Base-by-base conservation (phyloP, 2,329 filamentous ascomycete species). In the Tothia fuscella region DNA sequence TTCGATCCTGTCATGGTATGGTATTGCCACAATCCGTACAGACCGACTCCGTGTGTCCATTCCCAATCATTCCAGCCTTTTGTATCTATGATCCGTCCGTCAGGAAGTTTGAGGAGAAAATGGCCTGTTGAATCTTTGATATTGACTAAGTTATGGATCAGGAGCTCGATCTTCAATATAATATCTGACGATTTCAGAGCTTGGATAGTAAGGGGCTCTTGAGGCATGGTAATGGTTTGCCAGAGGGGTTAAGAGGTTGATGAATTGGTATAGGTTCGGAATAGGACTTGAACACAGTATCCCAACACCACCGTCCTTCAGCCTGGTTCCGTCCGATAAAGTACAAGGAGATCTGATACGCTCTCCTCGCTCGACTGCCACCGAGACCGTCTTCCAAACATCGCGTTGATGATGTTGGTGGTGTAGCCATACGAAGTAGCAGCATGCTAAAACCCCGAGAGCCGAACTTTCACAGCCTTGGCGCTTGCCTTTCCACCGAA, bases 11-110 rank as follows among this genome's bases (percentile, higher is more conserved):
- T 85, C 49, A 87, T 62, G 44, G 76, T 74, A 61, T 87, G 81
- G 66, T 88, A 88, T 56, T 86, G 80, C 76, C 80, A 88, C 42
- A 89, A 73, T 21, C 83, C 82, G 59, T 87, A 86, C 16, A 88
- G 73, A 4, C 43, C 82, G 52, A 87, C 75, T 32, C 82, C 82
- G 57, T 87, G 82, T 1, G 81, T 86, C 80, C 80, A 85, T 62
- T 87, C 82, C 82, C 82, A 88, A 54, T 79, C 79, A 48, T 81
- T 72, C 83, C 82, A 89, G 44, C 81, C 82, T 60, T 89, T 89
- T 44, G 83, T 87, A 59, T 88, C 82, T 54, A 89, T 87, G 38
- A 87, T 67, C 26, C 80, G 73, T 44, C 82, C 82, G 51, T 88
- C 82, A 2, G 71, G 67, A 26, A 89, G 70, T 16, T 68, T 76